Percentiles rank a stretch among this genome's conserved stretches.
Conservation (phyloP, 1,284 basidiomycete species). For the Heterobasidion irregulare region DNA sequence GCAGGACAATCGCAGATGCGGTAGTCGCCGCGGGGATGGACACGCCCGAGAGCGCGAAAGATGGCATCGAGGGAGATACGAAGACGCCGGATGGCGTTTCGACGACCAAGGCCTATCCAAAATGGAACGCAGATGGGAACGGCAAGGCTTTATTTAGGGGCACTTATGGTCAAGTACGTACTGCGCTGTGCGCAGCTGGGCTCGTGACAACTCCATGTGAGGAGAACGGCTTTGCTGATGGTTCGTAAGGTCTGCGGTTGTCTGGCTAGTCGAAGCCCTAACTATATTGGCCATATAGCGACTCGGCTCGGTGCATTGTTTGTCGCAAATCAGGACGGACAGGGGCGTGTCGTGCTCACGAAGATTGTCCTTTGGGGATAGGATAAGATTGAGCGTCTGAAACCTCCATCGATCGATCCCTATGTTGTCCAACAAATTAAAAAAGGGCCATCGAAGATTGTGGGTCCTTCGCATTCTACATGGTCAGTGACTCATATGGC, state of each 20-base stretch:
- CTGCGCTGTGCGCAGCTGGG: slow-evolving; percentile 33
- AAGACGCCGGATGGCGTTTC: slow-evolving; percentile 11
- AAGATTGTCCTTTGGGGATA: slow-evolving; percentile 37
- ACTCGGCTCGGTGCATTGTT: slow-evolving; percentile 38
- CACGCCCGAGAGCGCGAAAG: slow-evolving; percentile 18
- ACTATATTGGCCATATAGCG: slow-evolving; percentile 18
- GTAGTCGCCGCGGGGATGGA: slow-evolving; percentile 41
- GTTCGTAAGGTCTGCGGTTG: slow-evolving; percentile 14
- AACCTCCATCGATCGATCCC: too few relatives aligned
- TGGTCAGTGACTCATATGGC: too few relatives aligned
- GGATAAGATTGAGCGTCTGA: not conserved
- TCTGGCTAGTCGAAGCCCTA: too few relatives aligned
- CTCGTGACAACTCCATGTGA: slow-evolving; percentile 30
- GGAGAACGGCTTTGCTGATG: slow-evolving; percentile 25
- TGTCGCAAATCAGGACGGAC: slow-evolving; percentile 26
- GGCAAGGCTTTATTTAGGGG: slow-evolving; percentile 29
- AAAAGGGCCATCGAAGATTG: too few relatives aligned
- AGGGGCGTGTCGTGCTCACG: slow-evolving; percentile 27
- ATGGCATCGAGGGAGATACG: not conserved
- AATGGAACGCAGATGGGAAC: not conserved
- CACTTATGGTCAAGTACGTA: slow-evolving; percentile 40
- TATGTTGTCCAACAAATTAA: too few relatives aligned
- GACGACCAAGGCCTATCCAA: not conserved
- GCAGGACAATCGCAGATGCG: slow-evolving; percentile 32
- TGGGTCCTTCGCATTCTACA: too few relatives aligned